Conservation (phyloP, 2,329 filamentous ascomycete species). For the Colletotrichum sp. region DNA sequence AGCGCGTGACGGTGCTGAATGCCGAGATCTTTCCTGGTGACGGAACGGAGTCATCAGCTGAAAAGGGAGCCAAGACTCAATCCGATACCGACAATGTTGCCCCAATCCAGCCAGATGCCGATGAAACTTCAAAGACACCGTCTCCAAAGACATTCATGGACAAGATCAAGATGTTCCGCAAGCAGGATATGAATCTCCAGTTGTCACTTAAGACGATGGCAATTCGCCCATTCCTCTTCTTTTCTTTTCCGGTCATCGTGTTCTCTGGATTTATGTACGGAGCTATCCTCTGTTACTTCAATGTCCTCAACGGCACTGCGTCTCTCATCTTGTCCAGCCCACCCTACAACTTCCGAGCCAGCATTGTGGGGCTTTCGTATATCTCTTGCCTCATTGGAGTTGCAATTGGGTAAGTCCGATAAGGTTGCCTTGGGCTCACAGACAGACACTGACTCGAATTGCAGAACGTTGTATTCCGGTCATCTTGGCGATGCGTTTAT, state of each 20-base stretch:
- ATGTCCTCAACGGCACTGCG: slow-evolving; percentile 47
- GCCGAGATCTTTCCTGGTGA: background rate
- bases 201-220: background rate
- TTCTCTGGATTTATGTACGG: slow-evolving; percentile 48
- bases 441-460: background rate
- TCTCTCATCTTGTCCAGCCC: slow-evolving; percentile 41
- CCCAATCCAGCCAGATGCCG: background rate
- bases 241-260: slow-evolving; percentile 39
- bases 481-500: slow-evolving; percentile 41
- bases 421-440: background rate
- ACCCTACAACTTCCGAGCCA: slow-evolving; percentile 43
- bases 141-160: background rate
- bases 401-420: background rate
- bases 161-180: background rate
- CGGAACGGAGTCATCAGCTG: background rate
- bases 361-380: slow-evolving; percentile 44
- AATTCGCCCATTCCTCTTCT: background rate
- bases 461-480: slow-evolving; percentile 32
- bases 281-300: slow-evolving; percentile 47
- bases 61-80: background rate
- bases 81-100: background rate
- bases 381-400: slow-evolving; percentile 39
- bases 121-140: background rate
- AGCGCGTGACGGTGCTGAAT: slow-evolving; percentile 29
- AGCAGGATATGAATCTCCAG: background rate